Base-by-base conservation (phyloP, 768 basidiomycete genomes). In the Rhizopogon salebrosus region DNA sequence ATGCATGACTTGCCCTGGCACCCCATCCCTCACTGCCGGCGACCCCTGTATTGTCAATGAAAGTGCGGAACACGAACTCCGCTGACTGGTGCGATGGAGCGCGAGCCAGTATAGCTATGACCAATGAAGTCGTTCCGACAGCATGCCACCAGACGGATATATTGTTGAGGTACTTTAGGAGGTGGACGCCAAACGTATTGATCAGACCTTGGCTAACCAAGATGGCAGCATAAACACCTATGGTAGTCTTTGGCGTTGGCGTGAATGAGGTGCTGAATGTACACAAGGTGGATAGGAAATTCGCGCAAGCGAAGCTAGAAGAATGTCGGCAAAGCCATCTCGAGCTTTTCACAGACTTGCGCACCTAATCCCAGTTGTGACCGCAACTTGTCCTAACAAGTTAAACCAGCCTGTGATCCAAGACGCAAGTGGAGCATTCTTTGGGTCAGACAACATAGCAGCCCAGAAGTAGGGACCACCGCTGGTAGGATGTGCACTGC, bases 381-480 rank as follows among this genome's bases (percentile, higher is more conserved):
- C 82, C 3, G 87, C 87, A 0, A 88, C 87, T 66, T 89, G 87
- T 0, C 85, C 85, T 10, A 87, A 71, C 14, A 87, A 69, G 61
- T 87, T 87, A 67, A 87, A 86, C 84, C 85, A 86, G 10, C 83
- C 87, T 1, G 84, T 85, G 11, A 85, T 74, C 87, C 87, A 91
- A 0, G 86, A 85, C 2, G 85, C 83, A 27, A 88, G 72, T 0
- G 85, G 71, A 3, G 85, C 85, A 35, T 77, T 66, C 57, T 77
- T 58, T 1, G 78, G 80, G 49, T 72, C 71, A 1, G 84, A 81
- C 1, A 89, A 67, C 80, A 88, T 85, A 1, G 87, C 86, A n/a
- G 86, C 82, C 88, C 87, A 89, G 66, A 83, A 88, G 60, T 89
- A 88, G 0, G 88, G 87, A 0, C 87, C 87, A 6, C 87, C 85